Evolutionary conservation across 2,329 filamentous ascomycete species (phyloP), one percentile per base, ranked within the genome.

Genomic region (Didymella pomorum): DNA sequence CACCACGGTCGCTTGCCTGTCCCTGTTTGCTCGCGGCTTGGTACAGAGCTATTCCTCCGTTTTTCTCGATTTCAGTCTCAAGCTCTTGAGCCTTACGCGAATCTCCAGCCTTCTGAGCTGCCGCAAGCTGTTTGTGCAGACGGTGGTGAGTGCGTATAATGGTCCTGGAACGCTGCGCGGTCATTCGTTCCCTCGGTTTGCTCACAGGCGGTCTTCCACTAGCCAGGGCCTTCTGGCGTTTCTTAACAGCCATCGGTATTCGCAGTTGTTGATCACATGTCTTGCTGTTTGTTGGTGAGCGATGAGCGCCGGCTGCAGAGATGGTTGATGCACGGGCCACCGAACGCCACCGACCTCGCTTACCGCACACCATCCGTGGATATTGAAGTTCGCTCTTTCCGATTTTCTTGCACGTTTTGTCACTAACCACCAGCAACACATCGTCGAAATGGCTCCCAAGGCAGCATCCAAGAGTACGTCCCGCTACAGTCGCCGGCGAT

Each of bases 1-100:
- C 87, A 31, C 87, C 87, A 11, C 87, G 82, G 37, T 84, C 81
- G 29, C 79, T 78, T 4, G 84, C 84, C 69, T 89, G 87, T 0
- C 87, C 87, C 48, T 84, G 81, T 60, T 84, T 86, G 75, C 86
- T 88, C 45, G 87, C 87, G 44, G 82, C 79, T 71, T 89, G 87
- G 64, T 89, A 89, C 23, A 78, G 79, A 63, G 84, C 77, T 51
- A 89, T 73, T 0, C 87, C 87, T 8, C 87, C 87, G 49, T 83
- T 80, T n/a, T 78, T 76, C 21, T 82, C 77, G 55, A 89, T 85
- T 52, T 84, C 76, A 18, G 72, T 70, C 54, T 82, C 76, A 14
- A 88, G 71, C 16, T 76, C 70, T 29, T 71, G 67, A 21, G 81
- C 80, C 28, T 76, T 69, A 18, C 69, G 69, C 18, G 59, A 54